Percentiles rank a stretch among this genome's conserved stretches.
phyloP scores from a whole-genome alignment of 257 asterid species.

The Gentiana dahurica region DNA sequence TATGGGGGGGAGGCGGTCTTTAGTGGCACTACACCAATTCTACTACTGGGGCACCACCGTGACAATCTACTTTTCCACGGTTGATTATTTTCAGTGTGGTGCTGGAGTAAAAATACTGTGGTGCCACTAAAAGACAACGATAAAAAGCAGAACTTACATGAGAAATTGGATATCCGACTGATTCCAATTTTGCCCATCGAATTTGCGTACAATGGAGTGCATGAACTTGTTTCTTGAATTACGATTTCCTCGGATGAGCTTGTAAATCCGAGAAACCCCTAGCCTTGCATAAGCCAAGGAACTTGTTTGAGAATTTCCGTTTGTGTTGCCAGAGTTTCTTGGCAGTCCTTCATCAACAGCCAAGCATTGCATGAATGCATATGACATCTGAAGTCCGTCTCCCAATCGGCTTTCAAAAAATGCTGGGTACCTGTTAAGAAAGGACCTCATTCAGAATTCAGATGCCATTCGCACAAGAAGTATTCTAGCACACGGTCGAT shows the following conservation, averaged over 20 bases:
- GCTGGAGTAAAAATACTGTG: neutral
- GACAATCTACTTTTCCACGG: no score
- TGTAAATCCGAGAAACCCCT: slow-evolving; percentile 95
- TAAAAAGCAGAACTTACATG: slow-evolving; percentile 35
- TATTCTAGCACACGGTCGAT: no score
- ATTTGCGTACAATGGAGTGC: slow-evolving; percentile 86
- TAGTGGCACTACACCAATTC: no score
- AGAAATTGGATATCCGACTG: slow-evolving; percentile 57
- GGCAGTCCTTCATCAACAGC: slow-evolving; percentile 28
- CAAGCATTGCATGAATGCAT: slow-evolving; percentile 72
- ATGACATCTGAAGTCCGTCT: slow-evolving; percentile 93
- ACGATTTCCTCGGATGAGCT: slow-evolving; percentile 92
- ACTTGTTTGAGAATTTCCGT: slow-evolving; percentile 50
- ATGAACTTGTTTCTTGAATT: slow-evolving; percentile 84
- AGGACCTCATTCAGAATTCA: slow-evolving; percentile 6
- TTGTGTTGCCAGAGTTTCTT: slow-evolving; percentile 33
- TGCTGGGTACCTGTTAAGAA: slow-evolving; percentile 75
- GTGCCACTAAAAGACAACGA: no score
- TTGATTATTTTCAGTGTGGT: no score
- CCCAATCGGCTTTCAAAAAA: slow-evolving; percentile 97
- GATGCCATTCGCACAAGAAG: slow-evolving; percentile 2
- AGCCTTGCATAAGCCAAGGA: slow-evolving; percentile 50
- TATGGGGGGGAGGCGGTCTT: no score
- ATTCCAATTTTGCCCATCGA: slow-evolving; percentile 67
- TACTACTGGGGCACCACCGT: no score